Base-by-base conservation (phyloP, 805 yeast species). In the Candida cerambycidarum region DNA sequence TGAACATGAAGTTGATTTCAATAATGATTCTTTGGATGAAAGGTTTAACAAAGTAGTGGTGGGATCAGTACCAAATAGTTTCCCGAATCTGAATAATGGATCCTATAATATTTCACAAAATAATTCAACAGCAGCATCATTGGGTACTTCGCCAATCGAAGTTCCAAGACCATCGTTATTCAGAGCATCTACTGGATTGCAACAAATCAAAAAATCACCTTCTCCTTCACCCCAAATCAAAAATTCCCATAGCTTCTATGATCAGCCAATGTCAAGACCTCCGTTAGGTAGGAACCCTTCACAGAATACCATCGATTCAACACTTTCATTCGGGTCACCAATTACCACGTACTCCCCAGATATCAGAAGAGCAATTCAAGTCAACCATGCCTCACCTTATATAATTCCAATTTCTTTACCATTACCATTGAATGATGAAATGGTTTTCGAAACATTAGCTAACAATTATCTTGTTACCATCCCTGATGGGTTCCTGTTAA, bases 401-500 rank as follows among this genome's bases (percentile, higher is more conserved):
- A 52, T 73, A 7, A 59, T 75, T 2, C 71, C 78, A 2, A 58
- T 73, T 4, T 58, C 67, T 5, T 37, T 78, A 1, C 77, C 77
- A 0, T 46, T 77, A 5, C 64, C 71, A 0, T 57, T 64, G 29
- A 71, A 71, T 42, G 79, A 76, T 41, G 63, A 63, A 0, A 51
- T 59, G 0, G 70, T 67, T 2, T 73, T 82, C 45, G 76, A 69
- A 17, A 66, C 72, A 16, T 59, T 83, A 19, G 68, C 82, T 2
- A 61, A 67, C 14, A 69, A 75, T 51, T 82, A 81, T 53, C 49
- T 76, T 27, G 60, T 73, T 10, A 60, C 68, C 3, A 56, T 75
- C 0, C 77, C 79, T 0, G 75, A 71, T 17, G 79, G 76, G 3
- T 69, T 79, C 53, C 64, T 69, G 19, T 62, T 81, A 12, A 55